phyloP scores from a whole-genome alignment of 805 yeast genomes.

The Cyberlindnera galapagoensis region DNA sequence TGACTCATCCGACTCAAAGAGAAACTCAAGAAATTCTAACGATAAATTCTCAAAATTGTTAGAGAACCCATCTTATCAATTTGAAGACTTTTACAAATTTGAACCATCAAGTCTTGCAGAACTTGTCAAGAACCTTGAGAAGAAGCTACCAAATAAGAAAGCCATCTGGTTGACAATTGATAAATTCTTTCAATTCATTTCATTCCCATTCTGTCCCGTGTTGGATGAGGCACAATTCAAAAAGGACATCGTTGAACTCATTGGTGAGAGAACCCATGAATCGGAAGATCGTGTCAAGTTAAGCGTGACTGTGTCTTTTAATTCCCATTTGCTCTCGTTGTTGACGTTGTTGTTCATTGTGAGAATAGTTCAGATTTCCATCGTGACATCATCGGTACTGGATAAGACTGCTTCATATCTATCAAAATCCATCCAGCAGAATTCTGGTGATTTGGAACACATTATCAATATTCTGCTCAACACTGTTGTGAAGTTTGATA shows the following conservation, averaged over 20 bases:
- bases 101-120: slow-evolving; percentile 13
- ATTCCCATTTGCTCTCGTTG: slow-evolving; percentile 10
- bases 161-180: slow-evolving; percentile 52
- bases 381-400: slow-evolving; percentile 8
- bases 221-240: slow-evolving; percentile 48
- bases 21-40: slow-evolving; percentile 1
- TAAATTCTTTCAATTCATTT: slow-evolving; percentile 37
- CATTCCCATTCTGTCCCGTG: slow-evolving; percentile 53
- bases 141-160: slow-evolving; percentile 44
- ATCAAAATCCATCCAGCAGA: slow-evolving; percentile 8
- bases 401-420: slow-evolving; percentile 11
- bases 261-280: slow-evolving; percentile 32
- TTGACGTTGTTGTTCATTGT: slow-evolving; percentile 12
- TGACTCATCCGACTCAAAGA: slow-evolving; percentile 2
- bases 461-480: slow-evolving; percentile 12
- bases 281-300: slow-evolving; percentile 24
- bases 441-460: slow-evolving; percentile 16
- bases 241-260: slow-evolving; percentile 31
- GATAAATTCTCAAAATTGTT: slow-evolving; percentile 11
- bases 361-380: slow-evolving; percentile 16
- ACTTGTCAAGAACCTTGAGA: slow-evolving; percentile 25
- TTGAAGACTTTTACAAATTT: slow-evolving; percentile 15
- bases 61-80: slow-evolving; percentile 13
- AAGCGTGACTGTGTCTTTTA: slow-evolving; percentile 16
- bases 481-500: slow-evolving; percentile 5